Conservation (phyloP, 163 green algal genomes). For the Trebouxiophyceae sp. region DNA sequence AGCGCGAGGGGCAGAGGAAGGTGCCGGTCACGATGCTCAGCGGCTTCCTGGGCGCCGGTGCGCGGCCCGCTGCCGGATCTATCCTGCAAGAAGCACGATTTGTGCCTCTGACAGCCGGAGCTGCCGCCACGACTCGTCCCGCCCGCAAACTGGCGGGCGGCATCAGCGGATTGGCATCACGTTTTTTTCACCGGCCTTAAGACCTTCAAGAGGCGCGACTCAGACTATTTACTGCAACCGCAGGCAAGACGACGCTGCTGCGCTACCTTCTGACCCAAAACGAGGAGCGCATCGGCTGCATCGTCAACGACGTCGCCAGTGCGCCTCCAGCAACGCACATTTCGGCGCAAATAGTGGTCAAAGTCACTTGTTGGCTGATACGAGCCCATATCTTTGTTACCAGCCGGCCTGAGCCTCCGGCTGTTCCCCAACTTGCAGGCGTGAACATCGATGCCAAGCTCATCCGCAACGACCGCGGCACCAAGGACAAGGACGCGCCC, state of each 20-base stretch:
- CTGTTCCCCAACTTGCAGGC: too few species aligned
- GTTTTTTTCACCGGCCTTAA: too few species aligned
- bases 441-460: slow-evolving; percentile 96
- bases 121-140: too few species aligned
- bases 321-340: too few species aligned
- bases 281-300: slow-evolving; percentile 77
- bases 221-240: neutral
- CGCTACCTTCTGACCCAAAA: slow-evolving; percentile 78
- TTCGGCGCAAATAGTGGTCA: too few species aligned
- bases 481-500: slow-evolving; percentile 6
- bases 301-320: slow-evolving; percentile 90
- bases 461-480: slow-evolving; percentile 66
- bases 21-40: slow-evolving; percentile 54
- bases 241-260: slow-evolving; percentile 90
- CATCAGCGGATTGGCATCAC: too few species aligned
- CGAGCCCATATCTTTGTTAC: too few species aligned
- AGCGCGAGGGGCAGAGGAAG: too few species aligned
- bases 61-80: neutral
- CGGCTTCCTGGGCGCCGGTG: slow-evolving; percentile 76
- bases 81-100: neutral
- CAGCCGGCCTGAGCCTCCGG: neutral
- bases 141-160: too few species aligned
- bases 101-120: neutral
- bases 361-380: too few species aligned
- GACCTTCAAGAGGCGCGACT: too few species aligned